Base-by-base conservation (phyloP, 2,329 filamentous ascomycete genomes). In the Parastagonospora avenae region DNA sequence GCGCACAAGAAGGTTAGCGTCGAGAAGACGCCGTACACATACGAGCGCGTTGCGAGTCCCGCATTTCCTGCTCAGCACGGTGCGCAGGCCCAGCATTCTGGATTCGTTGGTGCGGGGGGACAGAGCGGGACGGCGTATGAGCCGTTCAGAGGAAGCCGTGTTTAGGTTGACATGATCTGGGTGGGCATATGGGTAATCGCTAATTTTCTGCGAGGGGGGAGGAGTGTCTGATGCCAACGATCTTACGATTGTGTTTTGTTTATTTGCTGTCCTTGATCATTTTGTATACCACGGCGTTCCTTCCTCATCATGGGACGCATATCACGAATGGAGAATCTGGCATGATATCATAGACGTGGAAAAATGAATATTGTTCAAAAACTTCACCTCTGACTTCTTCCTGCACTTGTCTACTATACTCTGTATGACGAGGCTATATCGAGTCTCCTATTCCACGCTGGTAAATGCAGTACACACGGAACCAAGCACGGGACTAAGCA, bases 1-100 rank as follows among this genome's bases (percentile, higher is more conserved):
- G 76, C 78, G 27, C 59, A 68, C 47, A 74, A 74, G 54, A 76
- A 76, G 40, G 57, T 82, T 48, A 75, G 74, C 33, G 81, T 81
- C 29, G 82, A 85, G 69, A 85, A 85, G 79, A 80, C 82, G 0
- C 82, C 82, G 0, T 84, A 84, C 67, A 83, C 80, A 4, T 86
- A 86, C 60, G 82, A 85, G 74, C 77, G 82, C 39, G 79, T 86
- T 14, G 63, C 67, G 1, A 73, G 67, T 47, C 77, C 77, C 2
- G 76, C 73, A 39, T 58, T 74, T 42, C 76, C 72, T 11, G 60
- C 57, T 31, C 54, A 65, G 67, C 73, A 62, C 50, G 64, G 55
- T 24, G 19, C 19, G 19, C 19, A 3, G 19, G 19, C 19, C 2
- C 62, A 65, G 32, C 54, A 62, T 31, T 59, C 50, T 33, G 55